These are phyloP conservation scores for Coemansia sp. DNA, from an alignment of 192 early-diverging fungal species.

Conservation along the genomic window DNA sequence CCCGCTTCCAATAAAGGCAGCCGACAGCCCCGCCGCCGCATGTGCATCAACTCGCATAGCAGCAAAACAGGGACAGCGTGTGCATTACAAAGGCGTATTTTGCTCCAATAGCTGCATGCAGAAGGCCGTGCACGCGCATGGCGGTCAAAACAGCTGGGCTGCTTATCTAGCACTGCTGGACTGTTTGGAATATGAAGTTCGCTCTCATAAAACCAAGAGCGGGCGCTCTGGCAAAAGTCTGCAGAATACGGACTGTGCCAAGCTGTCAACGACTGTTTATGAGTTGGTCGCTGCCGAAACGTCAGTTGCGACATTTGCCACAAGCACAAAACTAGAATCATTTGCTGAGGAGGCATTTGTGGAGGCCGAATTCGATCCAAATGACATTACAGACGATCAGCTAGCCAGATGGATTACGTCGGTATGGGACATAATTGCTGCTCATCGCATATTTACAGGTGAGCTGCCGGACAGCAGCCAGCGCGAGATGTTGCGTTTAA, in stretches of 20 bases:
- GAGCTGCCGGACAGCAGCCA: slow-evolving; percentile 21
- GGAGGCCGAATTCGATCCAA: slow-evolving; percentile 32
- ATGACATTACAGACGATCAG: slow-evolving; percentile 30
- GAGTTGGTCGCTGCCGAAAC: slow-evolving; percentile 7
- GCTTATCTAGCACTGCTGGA: slow-evolving; percentile 23
- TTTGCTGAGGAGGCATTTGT: neutral
- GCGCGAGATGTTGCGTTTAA: slow-evolving; percentile 28
- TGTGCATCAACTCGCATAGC: neutral
- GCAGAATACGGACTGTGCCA: neutral
- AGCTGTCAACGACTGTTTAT: neutral
- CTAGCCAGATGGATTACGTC: slow-evolving; percentile 30
- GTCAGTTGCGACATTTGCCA: slow-evolving; percentile 6
- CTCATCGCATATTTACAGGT: neutral
- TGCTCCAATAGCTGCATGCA: slow-evolving; percentile 35
- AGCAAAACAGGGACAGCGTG: neutral
- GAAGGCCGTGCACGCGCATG: slow-evolving; percentile 21
- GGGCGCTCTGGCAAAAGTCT: slow-evolving; percentile 1
- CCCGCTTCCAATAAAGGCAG: slow-evolving; percentile 26
- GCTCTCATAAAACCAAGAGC: neutral
- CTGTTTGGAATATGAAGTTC: slow-evolving; percentile 20
- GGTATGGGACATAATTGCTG: slow-evolving; percentile 31
- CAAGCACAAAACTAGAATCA: neutral
- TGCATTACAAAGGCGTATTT: slow-evolving; percentile 35
- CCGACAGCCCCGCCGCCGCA: neutral
- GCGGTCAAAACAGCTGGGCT: slow-evolving; percentile 24